Conservation (phyloP, 2,329 filamentous ascomycete species). For the Pseudocercospora vitis region DNA sequence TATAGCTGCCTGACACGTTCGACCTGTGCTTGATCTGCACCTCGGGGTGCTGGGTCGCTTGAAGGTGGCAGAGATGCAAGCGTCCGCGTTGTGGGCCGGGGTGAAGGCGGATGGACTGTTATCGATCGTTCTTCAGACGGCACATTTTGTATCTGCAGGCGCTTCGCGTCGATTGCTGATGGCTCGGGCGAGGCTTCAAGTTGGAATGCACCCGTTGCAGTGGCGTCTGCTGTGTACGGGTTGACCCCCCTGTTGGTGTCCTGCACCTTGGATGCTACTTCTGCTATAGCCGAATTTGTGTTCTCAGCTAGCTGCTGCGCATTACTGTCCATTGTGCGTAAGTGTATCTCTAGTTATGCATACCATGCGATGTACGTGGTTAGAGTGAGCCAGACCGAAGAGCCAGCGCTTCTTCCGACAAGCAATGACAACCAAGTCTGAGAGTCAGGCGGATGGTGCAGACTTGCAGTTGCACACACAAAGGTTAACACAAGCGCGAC, state of each 20-base stretch:
- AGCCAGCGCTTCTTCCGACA: too few relatives aligned
- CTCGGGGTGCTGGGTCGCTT: background rate
- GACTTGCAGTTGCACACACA: too few relatives aligned
- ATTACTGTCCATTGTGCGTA: background rate
- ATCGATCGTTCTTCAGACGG: background rate
- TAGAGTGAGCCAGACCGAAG: too few relatives aligned
- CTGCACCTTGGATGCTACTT: background rate
- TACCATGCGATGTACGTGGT: background rate
- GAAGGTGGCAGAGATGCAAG: background rate
- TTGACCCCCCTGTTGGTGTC: background rate
- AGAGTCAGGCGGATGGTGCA: too few relatives aligned
- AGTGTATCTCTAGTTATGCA: background rate
- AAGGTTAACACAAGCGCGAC: too few relatives aligned
- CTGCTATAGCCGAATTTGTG: background rate
- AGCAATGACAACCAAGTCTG: too few relatives aligned
- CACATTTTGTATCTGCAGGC: too few relatives aligned
- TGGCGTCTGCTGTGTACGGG: background rate
- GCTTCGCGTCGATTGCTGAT: background rate
- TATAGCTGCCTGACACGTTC: slow-evolving; percentile 1
- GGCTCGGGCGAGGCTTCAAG: background rate
- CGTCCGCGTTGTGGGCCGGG: background rate
- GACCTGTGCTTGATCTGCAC: background rate
- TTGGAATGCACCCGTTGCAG: background rate
- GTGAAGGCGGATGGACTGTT: background rate
- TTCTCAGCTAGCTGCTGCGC: background rate